Base-by-base conservation (phyloP, 2,329 filamentous ascomycete genomes). In the Claviceps pusilla region DNA sequence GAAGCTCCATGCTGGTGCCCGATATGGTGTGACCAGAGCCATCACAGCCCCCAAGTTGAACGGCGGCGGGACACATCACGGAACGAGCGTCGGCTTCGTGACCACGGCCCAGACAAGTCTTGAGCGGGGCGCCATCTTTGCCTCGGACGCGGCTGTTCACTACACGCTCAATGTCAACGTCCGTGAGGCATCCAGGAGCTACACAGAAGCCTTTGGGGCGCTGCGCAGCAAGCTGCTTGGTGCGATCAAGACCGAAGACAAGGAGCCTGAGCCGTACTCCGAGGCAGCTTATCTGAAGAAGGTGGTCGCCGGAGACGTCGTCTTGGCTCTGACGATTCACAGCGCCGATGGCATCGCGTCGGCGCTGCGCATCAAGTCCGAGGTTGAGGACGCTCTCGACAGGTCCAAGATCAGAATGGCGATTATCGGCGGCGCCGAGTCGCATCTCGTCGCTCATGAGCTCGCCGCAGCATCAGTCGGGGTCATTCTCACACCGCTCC, bases 291-390 rank as follows among this genome's bases (percentile, higher is more conserved):
- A 74, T 60, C 70, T 82, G 24, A 72, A 68, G 57, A 71, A 72
- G 59, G 81, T 84, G 0, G 68, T 84, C 2, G 62, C 68, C 2
- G 81, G 78, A 28, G 66, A 74, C 3, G 61, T 77, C 2, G 73
- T 80, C 0, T 71, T 86, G 1, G 78, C 76, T 4, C 62, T 86
- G 11, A 79, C 75, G 0, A 76, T 76, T 11, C 77, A 85, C 61
- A 82, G 76, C 56, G 82, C 82, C 7, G 82, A 86, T 60, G 73
- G 73, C 24, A 84, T 85, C 56, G 76, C 79, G 2, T 68, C 79
- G 0, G 64, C 80, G 1, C 69, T 86, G n/a, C 69, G 71, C 29
- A 67, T 85, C 57, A 86, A 86, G 66, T 61, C 65, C 4, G 71
- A 75, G 3, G 69, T 85, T 9, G 80, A 85, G 51, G 58, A 63